Conservation (phyloP, 306 rosid genomes). For the Herpetospermum pedunculosum region DNA sequence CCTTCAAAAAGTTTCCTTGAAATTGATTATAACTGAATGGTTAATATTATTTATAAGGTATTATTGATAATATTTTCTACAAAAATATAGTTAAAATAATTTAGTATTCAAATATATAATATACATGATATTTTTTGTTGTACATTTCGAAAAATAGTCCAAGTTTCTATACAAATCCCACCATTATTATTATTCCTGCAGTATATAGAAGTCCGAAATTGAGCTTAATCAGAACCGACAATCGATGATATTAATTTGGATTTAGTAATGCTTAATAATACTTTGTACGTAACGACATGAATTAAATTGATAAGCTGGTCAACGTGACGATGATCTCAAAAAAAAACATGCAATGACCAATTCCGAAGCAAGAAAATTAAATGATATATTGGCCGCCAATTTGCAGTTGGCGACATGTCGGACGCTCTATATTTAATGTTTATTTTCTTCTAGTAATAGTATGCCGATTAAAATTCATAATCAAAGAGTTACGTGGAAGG, state of each 20-base stretch:
- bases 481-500: not conserved
- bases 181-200: not conserved
- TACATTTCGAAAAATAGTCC: not conserved
- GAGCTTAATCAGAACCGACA: not conserved
- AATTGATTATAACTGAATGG: no score
- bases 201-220: not conserved
- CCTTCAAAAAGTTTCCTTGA: no score
- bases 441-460: not conserved
- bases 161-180: not conserved
- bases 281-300: not conserved
- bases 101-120: no score
- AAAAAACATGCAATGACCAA: not conserved
- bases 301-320: not conserved
- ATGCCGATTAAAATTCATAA: not conserved
- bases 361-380: not conserved
- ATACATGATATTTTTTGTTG: no score
- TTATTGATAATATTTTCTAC: no score
- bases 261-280: not conserved
- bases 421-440: not conserved
- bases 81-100: no score
- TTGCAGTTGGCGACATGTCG: not conserved
- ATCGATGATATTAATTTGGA: not conserved
- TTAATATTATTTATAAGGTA: no score
- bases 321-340: not conserved
- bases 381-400: not conserved